Base-by-base conservation (phyloP, 495 filamentous ascomycete genomes). In the Xylaria cubensis region DNA sequence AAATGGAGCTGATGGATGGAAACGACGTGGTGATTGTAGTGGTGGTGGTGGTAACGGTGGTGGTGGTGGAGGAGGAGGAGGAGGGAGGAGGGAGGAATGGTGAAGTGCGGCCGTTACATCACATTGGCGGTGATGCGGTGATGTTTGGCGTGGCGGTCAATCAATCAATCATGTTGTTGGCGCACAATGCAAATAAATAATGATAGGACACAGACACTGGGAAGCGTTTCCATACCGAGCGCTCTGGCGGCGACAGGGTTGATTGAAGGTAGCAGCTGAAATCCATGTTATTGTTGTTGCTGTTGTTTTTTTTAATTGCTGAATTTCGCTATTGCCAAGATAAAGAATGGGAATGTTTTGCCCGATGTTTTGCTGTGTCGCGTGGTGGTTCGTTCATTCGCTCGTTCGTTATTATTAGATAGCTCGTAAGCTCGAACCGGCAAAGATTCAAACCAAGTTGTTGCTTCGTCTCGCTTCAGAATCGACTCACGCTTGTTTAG, bases 401-500 rank as follows among this genome's bases (percentile, higher is more conserved):
- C 7, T 39, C 36, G 39, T 64, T n/a, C 8, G 41, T 53, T 53
- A 39, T 67, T 55, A 67, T 65, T 32, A 65, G 32, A 21, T 32
- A 32, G 53, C 48, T 51, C 48, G 48, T 65, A 65, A 65, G 39
- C 63, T 65, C 44, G 63, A 65, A 46, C 51, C 65, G 65, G 65
- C 51, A 61, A 61, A 55, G 46, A 10, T 44, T 48, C 55, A 61
- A 50, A 61, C 41, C 39, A 26, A 39, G 56, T 53, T 64, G 68
- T 53, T 53, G 42, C 39, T 34, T 70, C 41, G 70, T 44, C 48
- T 65, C 51, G 63, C 70, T 53, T 65, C 62, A 72, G 62, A 63
- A 73, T 78, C 74, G 77, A 75, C 74, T 77, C 74, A 76, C 77
- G 77, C 76, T 78, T 78, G 74, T 76, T 76, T 79, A 79, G 78